Evolutionary conservation across 1,139 yeast species (phyloP), one percentile per base, ranked within the genome.

Genomic region (Taphrina pruni): DNA sequence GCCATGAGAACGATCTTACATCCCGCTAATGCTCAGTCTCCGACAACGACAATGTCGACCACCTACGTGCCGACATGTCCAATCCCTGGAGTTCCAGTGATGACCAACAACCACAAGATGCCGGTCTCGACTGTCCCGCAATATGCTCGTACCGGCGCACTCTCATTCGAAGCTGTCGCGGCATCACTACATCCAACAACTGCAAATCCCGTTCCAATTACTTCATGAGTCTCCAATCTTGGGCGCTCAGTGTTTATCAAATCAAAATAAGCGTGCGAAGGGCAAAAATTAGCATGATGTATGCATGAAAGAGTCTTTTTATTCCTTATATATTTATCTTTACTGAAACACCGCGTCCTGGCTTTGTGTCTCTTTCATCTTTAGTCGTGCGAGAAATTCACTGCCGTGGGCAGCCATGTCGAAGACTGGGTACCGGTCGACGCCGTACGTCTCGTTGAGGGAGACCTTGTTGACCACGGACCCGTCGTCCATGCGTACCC

Each of bases 401-500:
- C 58, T 54, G 11, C 35, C 58, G 21, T 54, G 21, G 8, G 41
- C 58, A 35, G 43, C 43, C 58, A 17, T 36, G 58, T 54, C 43
- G 21, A 54, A 54, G 11, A 17, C 5, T 7, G 58, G 41, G 36
- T 54, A 54, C 58, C 17, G 12, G 58, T 54, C 58, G 14, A 8
- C 3, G 41, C 58, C 58, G 17, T 54, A 54, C 9, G 58, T 54
- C n/a, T 54, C 58, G 36, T 54, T 54, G 45, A 54, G 26, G 26
- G 58, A 54, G 45, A 54, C 43, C 12, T 36, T 35, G 26, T 35
- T 36, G 41, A 35, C 12, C 11, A 36, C 26, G n/a, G 41, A 35
- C 2, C 21, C 43, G 26, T 38, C 58, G 58, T 35, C 58, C 58
- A 54, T 54, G 21, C 58, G 58, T 12, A 54, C 43, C 58, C 58